A percentile compares a stretch with the other conserved stretches of the same genome.
phyloP scores from a whole-genome alignment of 73 alveolate genomes.

The Durusdinium trenchii region DNA sequence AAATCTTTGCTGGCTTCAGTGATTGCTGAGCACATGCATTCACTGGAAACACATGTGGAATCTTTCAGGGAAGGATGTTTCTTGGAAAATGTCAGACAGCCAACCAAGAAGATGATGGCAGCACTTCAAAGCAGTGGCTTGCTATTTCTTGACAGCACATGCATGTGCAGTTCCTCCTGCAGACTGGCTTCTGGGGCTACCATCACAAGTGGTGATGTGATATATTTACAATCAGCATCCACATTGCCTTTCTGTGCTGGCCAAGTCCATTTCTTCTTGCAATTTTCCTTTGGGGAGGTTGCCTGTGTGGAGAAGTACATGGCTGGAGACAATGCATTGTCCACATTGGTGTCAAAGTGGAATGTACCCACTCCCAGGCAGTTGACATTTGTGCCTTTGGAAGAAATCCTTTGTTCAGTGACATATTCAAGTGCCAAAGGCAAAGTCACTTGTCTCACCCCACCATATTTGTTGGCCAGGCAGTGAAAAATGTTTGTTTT shows the following conservation, averaged over 20 bases:
- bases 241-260: background rate
- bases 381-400: background rate
- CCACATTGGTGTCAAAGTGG: conserved; percentile 12
- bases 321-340: background rate
- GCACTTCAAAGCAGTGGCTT: background rate
- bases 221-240: background rate
- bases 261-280: conserved; percentile 18
- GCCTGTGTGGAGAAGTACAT: conserved; percentile 13
- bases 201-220: background rate
- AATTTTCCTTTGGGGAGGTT: background rate
- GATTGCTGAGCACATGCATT: background rate
- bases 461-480: conserved; percentile 12
- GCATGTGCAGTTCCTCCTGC: conserved; percentile 9
- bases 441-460: conserved; percentile 40
- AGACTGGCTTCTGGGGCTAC: conserved; percentile 16
- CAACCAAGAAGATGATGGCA: conserved; percentile 3
- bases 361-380: background rate
- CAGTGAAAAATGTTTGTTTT: background rate
- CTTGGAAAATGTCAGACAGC: conserved; percentile 18
- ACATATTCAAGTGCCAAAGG: conserved; percentile 29
- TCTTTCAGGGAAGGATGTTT: background rate
- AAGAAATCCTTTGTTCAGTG: background rate
- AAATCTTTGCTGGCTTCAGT: background rate
- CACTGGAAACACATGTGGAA: background rate
- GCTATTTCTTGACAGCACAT: background rate